Evolutionary conservation across 148 eudicot species (phyloP).

Genomic region (Selenicereus undatus): DNA sequence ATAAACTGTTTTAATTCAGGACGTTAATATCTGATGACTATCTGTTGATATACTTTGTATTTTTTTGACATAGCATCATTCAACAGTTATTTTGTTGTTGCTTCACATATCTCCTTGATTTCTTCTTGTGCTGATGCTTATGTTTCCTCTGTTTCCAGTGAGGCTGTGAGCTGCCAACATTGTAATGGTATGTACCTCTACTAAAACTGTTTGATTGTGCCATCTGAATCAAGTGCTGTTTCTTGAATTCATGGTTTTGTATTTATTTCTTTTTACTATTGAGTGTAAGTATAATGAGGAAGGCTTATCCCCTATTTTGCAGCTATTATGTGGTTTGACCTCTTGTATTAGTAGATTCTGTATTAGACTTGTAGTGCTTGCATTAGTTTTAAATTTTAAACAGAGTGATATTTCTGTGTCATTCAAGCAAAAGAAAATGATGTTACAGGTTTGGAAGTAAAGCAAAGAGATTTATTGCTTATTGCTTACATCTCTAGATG

Average conservation of each 20-base stretch:
- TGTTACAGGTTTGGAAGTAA: background rate
- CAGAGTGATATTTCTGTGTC: background rate
- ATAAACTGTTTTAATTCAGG: background rate
- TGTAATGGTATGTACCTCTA: conserved; percentile 62
- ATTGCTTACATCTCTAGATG: background rate
- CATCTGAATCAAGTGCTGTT: background rate
- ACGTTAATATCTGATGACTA: background rate
- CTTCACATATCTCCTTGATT: background rate
- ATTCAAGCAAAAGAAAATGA: background rate
- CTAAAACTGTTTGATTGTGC: background rate
- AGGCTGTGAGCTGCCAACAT: conserved; percentile 75
- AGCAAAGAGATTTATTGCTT: background rate
- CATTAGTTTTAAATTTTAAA: background rate
- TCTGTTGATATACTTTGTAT: background rate
- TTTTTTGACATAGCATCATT: conserved; percentile 4
- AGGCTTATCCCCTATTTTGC: too few species aligned
- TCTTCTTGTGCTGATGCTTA: conserved; percentile 11
- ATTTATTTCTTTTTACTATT: too few species aligned
- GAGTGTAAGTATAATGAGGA: too few species aligned
- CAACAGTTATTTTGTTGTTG: background rate
- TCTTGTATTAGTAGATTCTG: background rate
- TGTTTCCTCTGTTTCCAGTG: conserved; percentile 47
- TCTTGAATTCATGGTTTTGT: too few species aligned
- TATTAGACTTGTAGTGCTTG: background rate
- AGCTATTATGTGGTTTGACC: background rate